These are phyloP conservation scores for Phaeodactylum tricornutum DNA, from an alignment of 108 stramenopile species.

Conservation along the genomic window DNA sequence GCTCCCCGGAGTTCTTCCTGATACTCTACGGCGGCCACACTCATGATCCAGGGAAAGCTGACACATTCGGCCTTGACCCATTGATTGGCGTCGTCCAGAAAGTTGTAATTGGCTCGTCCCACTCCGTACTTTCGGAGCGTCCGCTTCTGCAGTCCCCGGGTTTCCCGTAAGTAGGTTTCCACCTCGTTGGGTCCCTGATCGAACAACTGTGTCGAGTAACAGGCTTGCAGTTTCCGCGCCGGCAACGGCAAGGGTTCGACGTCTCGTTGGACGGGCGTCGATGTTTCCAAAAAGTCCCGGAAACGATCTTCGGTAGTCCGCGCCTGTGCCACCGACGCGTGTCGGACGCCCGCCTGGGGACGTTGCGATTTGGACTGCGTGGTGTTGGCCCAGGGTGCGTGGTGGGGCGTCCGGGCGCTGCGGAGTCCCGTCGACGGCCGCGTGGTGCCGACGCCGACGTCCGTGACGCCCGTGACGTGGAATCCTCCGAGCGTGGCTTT, in stretches of 20 bases:
- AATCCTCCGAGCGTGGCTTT: conserved; percentile 57
- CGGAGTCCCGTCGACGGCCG: neutral
- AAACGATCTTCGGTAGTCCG: neutral
- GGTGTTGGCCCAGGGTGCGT: neutral
- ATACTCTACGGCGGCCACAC: conserved; percentile 34
- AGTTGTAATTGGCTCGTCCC: conserved; percentile 68
- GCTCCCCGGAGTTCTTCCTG: conserved; percentile 51
- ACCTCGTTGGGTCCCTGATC: conserved; percentile 12
- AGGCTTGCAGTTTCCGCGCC: conserved; percentile 22
- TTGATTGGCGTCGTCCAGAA: conserved; percentile 19
- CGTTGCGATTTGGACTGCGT: neutral
- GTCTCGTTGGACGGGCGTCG: neutral
- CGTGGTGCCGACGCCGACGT: neutral
- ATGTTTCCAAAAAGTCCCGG: neutral
- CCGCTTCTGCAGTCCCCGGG: conserved; percentile 41
- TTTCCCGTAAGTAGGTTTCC: conserved; percentile 36
- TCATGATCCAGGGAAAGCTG: conserved; percentile 92
- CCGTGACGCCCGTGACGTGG: conserved; percentile 5
- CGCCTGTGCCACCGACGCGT: too few species aligned
- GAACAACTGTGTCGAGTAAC: conserved; percentile 40
- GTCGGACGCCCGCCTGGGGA: too few species aligned
- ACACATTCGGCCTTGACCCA: conserved; percentile 20
- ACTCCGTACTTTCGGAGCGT: conserved; percentile 87
- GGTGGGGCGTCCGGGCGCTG: neutral
- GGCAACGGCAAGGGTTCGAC: conserved; percentile 52